These are phyloP conservation scores for Talaromyces sp. DNA, from an alignment of 2,329 filamentous ascomycete species.

Conservation along the genomic window DNA sequence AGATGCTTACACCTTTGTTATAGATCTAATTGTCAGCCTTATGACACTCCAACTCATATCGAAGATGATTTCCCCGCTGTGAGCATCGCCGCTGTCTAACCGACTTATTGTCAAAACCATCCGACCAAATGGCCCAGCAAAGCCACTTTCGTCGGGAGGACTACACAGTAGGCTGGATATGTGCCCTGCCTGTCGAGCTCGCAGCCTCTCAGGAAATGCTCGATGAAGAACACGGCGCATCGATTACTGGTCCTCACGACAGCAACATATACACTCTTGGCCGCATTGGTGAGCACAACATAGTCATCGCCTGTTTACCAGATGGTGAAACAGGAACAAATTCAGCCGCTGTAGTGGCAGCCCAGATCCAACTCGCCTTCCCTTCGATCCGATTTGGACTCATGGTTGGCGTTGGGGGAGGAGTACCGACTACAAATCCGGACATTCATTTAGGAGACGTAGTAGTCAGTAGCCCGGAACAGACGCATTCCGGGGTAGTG, in stretches of 20 bases:
- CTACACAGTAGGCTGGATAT: background rate
- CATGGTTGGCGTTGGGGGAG: conserved; percentile 5
- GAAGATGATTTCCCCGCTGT: background rate
- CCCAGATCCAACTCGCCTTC: background rate
- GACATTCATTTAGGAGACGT: conserved; percentile 2
- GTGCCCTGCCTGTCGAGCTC: background rate
- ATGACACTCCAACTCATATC: background rate
- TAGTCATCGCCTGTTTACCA: background rate
- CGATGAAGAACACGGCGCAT: background rate
- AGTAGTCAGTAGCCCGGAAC: background rate
- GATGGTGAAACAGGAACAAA: background rate
- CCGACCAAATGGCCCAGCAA: background rate
- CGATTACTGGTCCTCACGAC: background rate
- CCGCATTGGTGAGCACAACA: background rate
- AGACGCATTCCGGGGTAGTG: background rate
- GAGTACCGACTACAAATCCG: background rate
- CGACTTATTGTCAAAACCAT: background rate
- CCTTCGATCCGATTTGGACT: background rate
- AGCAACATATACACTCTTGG: background rate
- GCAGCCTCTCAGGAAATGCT: background rate
- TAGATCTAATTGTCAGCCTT: background rate
- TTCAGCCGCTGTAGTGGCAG: background rate
- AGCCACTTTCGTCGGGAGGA: background rate
- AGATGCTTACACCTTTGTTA: background rate
- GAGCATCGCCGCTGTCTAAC: background rate